Evolutionary conservation across 2,329 filamentous ascomycete species (phyloP).

Genomic region (Fusarium begoniae): DNA sequence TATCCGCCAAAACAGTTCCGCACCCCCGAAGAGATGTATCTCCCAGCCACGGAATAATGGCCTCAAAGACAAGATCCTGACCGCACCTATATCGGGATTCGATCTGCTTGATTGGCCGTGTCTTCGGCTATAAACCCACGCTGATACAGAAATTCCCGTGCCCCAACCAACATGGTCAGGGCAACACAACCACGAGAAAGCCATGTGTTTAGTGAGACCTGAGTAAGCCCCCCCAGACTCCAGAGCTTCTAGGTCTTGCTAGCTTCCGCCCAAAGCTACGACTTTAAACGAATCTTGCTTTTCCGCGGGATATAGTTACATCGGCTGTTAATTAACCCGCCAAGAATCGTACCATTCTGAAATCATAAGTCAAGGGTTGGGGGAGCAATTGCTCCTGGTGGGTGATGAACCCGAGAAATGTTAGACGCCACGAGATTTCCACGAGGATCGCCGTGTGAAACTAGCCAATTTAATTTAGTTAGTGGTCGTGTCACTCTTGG

Average conservation of each 20-base stretch:
- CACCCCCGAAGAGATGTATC: neutral
- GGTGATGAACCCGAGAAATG: neutral
- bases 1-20: neutral
- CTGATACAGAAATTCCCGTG: neutral
- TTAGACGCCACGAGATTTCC: neutral
- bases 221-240: neutral
- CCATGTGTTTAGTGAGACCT: slow-evolving; percentile 8
- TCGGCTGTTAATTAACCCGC: neutral
- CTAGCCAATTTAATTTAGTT: neutral
- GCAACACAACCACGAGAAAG: slow-evolving; percentile 1
- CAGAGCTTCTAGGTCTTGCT: neutral
- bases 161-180: neutral
- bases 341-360: neutral
- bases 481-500: neutral
- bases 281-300: neutral
- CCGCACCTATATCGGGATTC: neutral
- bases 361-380: neutral
- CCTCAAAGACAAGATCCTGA: neutral
- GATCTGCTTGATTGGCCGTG: neutral
- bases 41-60: neutral
- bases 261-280: neutral
- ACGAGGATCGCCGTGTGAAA: neutral
- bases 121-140: neutral
- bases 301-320: neutral
- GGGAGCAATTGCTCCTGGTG: neutral